Evolutionary conservation across 306 rosid genomes (phyloP).

Genomic region (Vicia villosa): DNA sequence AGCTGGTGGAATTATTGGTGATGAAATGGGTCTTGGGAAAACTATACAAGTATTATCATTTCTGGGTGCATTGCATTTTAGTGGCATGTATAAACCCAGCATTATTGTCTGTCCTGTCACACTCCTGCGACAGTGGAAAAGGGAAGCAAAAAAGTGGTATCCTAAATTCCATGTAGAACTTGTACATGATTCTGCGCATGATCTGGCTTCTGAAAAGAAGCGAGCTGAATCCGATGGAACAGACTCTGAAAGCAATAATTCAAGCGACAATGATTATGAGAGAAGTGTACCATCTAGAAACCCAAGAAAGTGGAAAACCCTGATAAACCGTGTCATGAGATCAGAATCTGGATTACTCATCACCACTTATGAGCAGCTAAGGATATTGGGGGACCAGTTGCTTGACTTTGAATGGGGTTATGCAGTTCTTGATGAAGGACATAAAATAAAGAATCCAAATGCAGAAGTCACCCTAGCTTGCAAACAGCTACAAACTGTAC

Average conservation of each 20-base stretch:
- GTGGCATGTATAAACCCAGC: conserved; percentile 90
- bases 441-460: conserved; percentile 91
- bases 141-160: conserved; percentile 93
- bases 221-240: conserved; percentile 63
- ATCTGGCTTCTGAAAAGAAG: conserved; percentile 55
- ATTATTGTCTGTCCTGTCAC: conserved; percentile 93
- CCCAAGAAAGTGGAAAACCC: conserved; percentile 74
- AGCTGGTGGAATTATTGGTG: conserved; percentile 98
- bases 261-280: conserved; percentile 58
- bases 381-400: conserved; percentile 75
- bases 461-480: conserved; percentile 90
- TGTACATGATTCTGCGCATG: conserved; percentile 91
- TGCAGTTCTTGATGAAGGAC: conserved; percentile 96
- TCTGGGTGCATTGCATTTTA: conserved; percentile 91
- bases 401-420: conserved; percentile 93
- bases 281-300: conserved; percentile 46
- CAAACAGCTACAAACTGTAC: conserved; percentile 94
- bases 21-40: conserved; percentile 99
- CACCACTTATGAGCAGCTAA: conserved; percentile 95
- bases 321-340: conserved; percentile 68
- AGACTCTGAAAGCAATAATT: conserved; percentile 66
- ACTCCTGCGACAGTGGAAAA: conserved; percentile 90
- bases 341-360: conserved; percentile 88
- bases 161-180: conserved; percentile 78
- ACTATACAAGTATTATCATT: conserved; percentile 90